These are phyloP conservation scores for Penicillium sp. DNA, from an alignment of 2,329 filamentous ascomycete genomes.

Conservation along the genomic window DNA sequence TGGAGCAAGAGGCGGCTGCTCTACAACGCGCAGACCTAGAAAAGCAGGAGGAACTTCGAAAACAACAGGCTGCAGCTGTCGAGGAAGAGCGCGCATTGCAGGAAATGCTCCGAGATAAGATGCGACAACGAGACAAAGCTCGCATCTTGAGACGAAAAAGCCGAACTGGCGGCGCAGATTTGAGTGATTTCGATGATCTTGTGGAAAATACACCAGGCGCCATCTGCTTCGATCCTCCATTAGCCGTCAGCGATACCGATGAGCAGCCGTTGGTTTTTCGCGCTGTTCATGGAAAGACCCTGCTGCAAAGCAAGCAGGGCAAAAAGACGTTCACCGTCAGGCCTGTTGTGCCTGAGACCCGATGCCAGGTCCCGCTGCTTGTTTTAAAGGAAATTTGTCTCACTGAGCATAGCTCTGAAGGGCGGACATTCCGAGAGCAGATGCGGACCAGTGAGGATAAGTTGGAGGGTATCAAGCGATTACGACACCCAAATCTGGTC, in stretches of 20 bases:
- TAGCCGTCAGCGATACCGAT: conserved; percentile 60
- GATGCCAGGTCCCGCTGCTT: conserved; percentile 60
- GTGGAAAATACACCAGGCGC: conserved; percentile 37
- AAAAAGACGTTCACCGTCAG: conserved; percentile 68
- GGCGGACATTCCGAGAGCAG: conserved; percentile 68
- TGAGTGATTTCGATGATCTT: conserved; percentile 28
- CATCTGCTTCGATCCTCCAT: conserved; percentile 45
- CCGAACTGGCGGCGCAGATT: conserved; percentile 34
- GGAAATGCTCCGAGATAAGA: conserved; percentile 40
- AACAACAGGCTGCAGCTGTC: conserved; percentile 43
- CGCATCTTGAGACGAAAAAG: conserved; percentile 41
- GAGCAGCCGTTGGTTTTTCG: conserved; percentile 68
- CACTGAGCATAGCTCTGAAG: conserved; percentile 57
- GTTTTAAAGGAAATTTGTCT: conserved; percentile 71
- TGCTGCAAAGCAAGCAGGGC: conserved; percentile 64
- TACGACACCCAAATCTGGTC: conserved; percentile 74
- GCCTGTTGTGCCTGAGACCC: conserved; percentile 59
- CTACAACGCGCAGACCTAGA: conserved; percentile 54
- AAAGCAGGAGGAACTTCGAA: conserved; percentile 50
- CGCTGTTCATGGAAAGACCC: conserved; percentile 67
- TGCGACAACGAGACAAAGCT: conserved; percentile 42
- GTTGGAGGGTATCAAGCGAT: conserved; percentile 70
- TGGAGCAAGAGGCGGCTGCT: conserved; percentile 72
- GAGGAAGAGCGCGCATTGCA: conserved; percentile 44
- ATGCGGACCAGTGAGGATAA: conserved; percentile 74